Conservation (phyloP, 2,329 filamentous ascomycete genomes). For the Fusarium tjaetaba region DNA sequence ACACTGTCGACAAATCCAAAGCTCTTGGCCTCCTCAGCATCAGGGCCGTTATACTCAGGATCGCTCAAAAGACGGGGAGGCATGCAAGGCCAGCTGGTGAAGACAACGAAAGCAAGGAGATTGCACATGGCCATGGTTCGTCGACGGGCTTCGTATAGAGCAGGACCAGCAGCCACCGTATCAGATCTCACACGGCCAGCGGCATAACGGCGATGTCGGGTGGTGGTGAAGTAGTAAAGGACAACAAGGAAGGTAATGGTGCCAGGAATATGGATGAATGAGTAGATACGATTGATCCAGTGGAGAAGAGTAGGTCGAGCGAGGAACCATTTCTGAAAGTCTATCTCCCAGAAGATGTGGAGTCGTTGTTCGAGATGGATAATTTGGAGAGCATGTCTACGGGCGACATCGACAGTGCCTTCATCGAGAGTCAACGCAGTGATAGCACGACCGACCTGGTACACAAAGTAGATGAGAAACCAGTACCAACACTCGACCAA, state of each 20-base stretch:
- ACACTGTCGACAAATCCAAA: slow-evolving; percentile 72
- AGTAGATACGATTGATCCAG: slow-evolving; percentile 78
- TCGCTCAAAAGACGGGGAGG: slow-evolving; percentile 69
- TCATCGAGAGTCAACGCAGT: slow-evolving; percentile 75
- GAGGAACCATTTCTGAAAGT: slow-evolving; percentile 66
- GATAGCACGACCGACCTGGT: slow-evolving; percentile 78
- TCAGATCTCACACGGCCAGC: slow-evolving; percentile 43
- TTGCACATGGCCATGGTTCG: slow-evolving; percentile 72
- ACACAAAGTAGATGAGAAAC: slow-evolving; percentile 81
- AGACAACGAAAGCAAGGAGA: slow-evolving; percentile 67
- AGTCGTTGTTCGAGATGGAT: slow-evolving; percentile 73
- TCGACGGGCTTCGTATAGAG: slow-evolving; percentile 64
- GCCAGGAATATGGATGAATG: slow-evolving; percentile 81
- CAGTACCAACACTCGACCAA: slow-evolving; percentile 81
- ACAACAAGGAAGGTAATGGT: slow-evolving; percentile 74
- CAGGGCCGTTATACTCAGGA: slow-evolving; percentile 62
- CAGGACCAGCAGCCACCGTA: slow-evolving; percentile 52
- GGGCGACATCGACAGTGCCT: slow-evolving; percentile 73
- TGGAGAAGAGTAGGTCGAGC: slow-evolving; percentile 65
- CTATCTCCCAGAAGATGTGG: slow-evolving; percentile 71
- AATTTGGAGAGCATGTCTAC: slow-evolving; percentile 73
- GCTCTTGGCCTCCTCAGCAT: slow-evolving; percentile 67
- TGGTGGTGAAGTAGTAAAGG: slow-evolving; percentile 77
- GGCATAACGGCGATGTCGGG: slow-evolving; percentile 58
- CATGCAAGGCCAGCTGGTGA: slow-evolving; percentile 73